Evolutionary conservation across 495 filamentous ascomycete species (phyloP).

Genomic region (Rusavskia elegans): DNA sequence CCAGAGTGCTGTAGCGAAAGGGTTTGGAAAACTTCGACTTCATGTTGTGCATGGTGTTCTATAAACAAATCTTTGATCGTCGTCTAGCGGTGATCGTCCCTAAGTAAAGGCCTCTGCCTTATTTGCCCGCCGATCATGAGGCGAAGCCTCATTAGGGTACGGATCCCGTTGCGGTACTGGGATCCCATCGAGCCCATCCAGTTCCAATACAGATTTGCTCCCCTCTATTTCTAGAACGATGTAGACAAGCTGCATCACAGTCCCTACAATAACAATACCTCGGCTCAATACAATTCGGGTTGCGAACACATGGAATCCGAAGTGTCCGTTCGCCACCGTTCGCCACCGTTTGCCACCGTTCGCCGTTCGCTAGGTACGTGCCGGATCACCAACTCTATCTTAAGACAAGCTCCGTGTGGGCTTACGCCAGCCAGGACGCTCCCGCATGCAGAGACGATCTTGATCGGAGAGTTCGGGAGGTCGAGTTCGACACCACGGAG

Average conservation of each 20-base stretch:
- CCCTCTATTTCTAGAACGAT: too few relatives aligned
- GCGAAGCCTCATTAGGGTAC: not conserved
- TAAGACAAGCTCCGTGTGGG: conserved; percentile 1
- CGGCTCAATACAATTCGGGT: too few relatives aligned
- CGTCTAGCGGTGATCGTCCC: not conserved
- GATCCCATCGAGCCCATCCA: too few relatives aligned
- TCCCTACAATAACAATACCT: too few relatives aligned
- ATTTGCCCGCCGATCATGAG: not conserved
- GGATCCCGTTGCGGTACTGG: not conserved
- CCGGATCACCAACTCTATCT: conserved; percentile 6
- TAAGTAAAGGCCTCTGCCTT: not conserved
- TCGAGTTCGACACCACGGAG: not conserved
- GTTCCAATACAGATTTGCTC: too few relatives aligned
- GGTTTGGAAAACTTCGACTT: too few relatives aligned
- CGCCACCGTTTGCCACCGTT: too few relatives aligned
- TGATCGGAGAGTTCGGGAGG: not conserved
- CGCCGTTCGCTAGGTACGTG: not conserved
- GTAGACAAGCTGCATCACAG: not conserved
- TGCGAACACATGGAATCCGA: too few relatives aligned
- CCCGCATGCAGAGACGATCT: not conserved
- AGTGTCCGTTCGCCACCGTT: not conserved
- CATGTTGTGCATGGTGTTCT: not conserved
- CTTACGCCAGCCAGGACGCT: not conserved
- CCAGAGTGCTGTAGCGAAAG: too few relatives aligned
- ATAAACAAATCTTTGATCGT: not conserved